Evolutionary conservation across 2,329 filamentous ascomycete species (phyloP).

Genomic region (Ophiosphaerella herpotricha): DNA sequence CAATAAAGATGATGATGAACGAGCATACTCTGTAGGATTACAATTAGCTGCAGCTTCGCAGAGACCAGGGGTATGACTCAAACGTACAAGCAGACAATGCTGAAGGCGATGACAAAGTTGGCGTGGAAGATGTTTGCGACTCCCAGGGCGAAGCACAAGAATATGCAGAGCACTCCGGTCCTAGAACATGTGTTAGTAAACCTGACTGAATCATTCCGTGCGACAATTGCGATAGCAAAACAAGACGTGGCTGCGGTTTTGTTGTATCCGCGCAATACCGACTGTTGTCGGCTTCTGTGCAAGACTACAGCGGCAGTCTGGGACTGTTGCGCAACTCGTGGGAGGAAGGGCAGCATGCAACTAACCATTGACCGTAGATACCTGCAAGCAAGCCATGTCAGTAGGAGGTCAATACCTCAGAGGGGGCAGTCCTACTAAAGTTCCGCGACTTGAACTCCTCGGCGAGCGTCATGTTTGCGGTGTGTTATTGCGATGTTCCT

Average conservation of each 20-base stretch:
- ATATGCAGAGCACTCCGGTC: conserved; percentile 64
- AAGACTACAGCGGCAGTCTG: too few species aligned
- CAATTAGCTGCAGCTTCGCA: conserved; percentile 1
- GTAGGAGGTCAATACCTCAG: conserved; percentile 21
- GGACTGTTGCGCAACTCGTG: background rate
- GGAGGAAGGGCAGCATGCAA: conserved; percentile 19
- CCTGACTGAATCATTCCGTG: background rate
- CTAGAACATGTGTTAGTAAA: conserved; percentile 38
- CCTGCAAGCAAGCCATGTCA: conserved; percentile 52
- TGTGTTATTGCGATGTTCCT: conserved; percentile 1
- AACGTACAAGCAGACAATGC: conserved; percentile 57
- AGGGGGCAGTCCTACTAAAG: conserved; percentile 59
- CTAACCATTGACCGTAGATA: conserved; percentile 72
- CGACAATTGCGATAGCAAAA: background rate
- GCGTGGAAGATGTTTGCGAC: conserved; percentile 71
- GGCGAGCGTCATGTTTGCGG: conserved; percentile 58
- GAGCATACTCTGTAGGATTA: conserved; percentile 47
- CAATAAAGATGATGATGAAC: conserved; percentile 58
- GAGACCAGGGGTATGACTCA: background rate
- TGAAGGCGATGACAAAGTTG: conserved; percentile 61
- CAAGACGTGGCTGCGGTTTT: background rate
- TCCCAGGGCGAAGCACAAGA: conserved; percentile 69
- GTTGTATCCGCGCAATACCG: background rate
- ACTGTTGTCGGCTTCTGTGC: background rate
- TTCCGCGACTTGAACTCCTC: conserved; percentile 69